These are phyloP conservation scores for Periconia sp. DNA, from an alignment of 2,329 filamentous ascomycete genomes.

Conservation along the genomic window DNA sequence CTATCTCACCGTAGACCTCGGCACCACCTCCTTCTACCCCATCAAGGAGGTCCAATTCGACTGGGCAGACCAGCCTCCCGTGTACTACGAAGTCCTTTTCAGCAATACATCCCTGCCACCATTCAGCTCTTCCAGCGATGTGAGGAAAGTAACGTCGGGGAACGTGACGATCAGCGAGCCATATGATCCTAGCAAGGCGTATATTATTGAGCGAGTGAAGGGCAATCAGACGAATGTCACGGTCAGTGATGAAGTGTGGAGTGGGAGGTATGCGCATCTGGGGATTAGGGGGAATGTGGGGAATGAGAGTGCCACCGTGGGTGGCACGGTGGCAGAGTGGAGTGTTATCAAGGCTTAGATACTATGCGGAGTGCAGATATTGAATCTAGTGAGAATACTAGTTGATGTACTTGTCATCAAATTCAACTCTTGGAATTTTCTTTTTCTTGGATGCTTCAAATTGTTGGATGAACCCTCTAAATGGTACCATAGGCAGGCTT, in stretches of 20 bases:
- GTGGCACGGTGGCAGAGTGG: constrained; percentile 62
- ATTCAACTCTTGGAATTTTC: no score
- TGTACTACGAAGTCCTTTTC: constrained; percentile 61
- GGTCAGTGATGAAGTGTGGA: constrained; percentile 46
- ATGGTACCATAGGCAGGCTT: no score
- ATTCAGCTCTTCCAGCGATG: constrained; percentile 18
- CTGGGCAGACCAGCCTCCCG: constrained; percentile 64
- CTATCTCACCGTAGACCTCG: constrained; percentile 63
- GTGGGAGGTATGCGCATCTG: constrained; percentile 54
- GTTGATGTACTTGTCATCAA: no score
- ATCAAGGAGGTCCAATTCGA: constrained; percentile 63
- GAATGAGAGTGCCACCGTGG: constrained; percentile 41
- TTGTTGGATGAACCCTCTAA: no score
- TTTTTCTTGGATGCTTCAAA: no score
- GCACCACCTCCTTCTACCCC: constrained; percentile 42
- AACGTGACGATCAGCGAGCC: constrained; percentile 50
- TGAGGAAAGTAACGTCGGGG: constrained; percentile 21
- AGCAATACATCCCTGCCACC: constrained; percentile 53
- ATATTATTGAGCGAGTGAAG: constrained; percentile 47
- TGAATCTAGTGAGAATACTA: no score
- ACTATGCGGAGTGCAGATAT: no score
- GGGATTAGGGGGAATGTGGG: constrained; percentile 56
- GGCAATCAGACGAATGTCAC: constrained; percentile 55
- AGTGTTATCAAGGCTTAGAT: constrained; percentile 45
- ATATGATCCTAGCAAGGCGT: constrained; percentile 44